Percentiles rank a stretch among this genome's conserved stretches.
Conservation (phyloP, 306 rosid genomes). For the Alnus glutinosa region DNA sequence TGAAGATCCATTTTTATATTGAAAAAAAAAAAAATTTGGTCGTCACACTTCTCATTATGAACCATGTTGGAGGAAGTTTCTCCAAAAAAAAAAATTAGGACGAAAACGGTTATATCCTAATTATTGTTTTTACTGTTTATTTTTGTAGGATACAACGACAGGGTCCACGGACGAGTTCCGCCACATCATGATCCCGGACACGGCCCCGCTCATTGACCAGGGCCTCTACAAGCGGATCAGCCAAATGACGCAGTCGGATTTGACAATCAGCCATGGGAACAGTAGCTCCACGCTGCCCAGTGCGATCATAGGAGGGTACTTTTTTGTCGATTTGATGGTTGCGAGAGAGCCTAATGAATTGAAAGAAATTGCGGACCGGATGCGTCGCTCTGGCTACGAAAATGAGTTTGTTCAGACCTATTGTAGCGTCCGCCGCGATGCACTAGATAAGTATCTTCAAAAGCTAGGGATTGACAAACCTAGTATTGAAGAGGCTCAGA, state of each 20-base stretch:
- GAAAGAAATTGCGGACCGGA: slow-evolving; percentile 75
- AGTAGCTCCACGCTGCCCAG: slow-evolving; percentile 56
- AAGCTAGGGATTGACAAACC: slow-evolving; percentile 78
- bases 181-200: slow-evolving; percentile 63
- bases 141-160: too few species aligned
- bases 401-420: slow-evolving; percentile 90
- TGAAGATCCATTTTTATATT: too few species aligned
- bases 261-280: too few species aligned
- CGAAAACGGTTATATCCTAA: too few species aligned
- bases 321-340: slow-evolving; percentile 62
- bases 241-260: too few species aligned
- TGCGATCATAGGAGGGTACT: slow-evolving; percentile 66
- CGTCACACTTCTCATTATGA: too few species aligned
- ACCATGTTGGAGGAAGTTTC: too few species aligned
- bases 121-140: too few species aligned
- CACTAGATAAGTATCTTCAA: slow-evolving; percentile 73
- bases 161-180: slow-evolving; percentile 89
- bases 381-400: slow-evolving; percentile 83
- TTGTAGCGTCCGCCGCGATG: slow-evolving; percentile 75
- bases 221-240: slow-evolving; percentile 67
- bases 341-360: slow-evolving; percentile 70
- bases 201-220: slow-evolving; percentile 70
- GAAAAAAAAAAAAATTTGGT: too few species aligned
- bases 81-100: too few species aligned
- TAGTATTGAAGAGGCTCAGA: slow-evolving; percentile 96